These are phyloP conservation scores for Ustilago loliicola DNA, from an alignment of 1,284 basidiomycete genomes.

Conservation along the genomic window DNA sequence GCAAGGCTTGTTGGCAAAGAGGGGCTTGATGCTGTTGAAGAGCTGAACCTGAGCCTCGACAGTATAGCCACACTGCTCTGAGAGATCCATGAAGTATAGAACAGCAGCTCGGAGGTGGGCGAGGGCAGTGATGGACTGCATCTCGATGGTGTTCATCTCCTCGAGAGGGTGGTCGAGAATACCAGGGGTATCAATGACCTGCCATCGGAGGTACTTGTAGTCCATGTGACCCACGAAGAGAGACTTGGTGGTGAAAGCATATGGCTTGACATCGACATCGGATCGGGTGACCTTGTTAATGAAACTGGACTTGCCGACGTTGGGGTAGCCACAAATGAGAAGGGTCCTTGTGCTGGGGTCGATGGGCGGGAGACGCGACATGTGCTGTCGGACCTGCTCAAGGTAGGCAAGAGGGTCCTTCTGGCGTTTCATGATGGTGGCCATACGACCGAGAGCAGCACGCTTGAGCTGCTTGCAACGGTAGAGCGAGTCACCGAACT, in stretches of 20 bases:
- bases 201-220: conserved; percentile 71
- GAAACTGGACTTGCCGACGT: conserved; percentile 70
- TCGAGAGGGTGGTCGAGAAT: conserved; percentile 70
- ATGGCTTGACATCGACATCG: conserved; percentile 70
- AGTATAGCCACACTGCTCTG: conserved; percentile 70
- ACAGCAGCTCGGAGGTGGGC: conserved; percentile 69
- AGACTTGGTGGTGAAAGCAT: conserved; percentile 70
- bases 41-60: conserved; percentile 70
- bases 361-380: conserved; percentile 70
- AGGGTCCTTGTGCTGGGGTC: conserved; percentile 68
- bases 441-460: conserved; percentile 70
- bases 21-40: conserved; percentile 70
- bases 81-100: conserved; percentile 70
- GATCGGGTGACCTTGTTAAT: conserved; percentile 70
- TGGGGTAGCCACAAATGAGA: conserved; percentile 69
- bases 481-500: conserved; percentile 69
- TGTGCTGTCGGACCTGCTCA: conserved; percentile 70
- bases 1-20: conserved; percentile 70
- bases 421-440: conserved; percentile 70
- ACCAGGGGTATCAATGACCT: conserved; percentile 70
- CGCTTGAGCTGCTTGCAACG: conserved; percentile 71
- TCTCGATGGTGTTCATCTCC: conserved; percentile 71
- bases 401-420: conserved; percentile 70
- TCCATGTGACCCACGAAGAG: conserved; percentile 71
- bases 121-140: conserved; percentile 70